Percentiles rank a stretch among this genome's conserved stretches.
These are phyloP conservation scores for Chamaecrista fasciculata DNA, from an alignment of 306 rosid genomes.

Conservation along the genomic window DNA sequence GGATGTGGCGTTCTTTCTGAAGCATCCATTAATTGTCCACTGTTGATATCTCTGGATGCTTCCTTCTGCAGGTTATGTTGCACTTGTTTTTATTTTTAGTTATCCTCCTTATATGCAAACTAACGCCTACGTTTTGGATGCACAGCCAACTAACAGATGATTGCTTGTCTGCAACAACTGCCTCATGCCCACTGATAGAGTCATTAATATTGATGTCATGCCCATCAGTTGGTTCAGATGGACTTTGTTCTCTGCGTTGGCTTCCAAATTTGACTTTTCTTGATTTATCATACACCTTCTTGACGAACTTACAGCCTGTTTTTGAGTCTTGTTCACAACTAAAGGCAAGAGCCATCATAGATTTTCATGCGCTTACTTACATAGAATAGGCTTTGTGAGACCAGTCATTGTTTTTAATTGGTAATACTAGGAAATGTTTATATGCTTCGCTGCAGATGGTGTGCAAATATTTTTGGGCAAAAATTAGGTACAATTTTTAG, in stretches of 20 bases:
- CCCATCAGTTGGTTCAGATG: conserved; percentile 79
- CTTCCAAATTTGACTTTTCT: conserved; percentile 71
- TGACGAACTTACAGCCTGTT: conserved; percentile 81
- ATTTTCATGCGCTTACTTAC: not conserved
- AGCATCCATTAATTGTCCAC: conserved; percentile 89
- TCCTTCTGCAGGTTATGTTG: conserved; percentile 87
- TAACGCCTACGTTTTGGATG: conserved; percentile 33
- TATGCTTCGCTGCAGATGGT: not conserved
- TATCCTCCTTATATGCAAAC: conserved; percentile 28
- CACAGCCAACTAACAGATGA: conserved; percentile 86
- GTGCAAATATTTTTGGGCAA: not conserved
- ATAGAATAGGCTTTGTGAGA: too few relatives aligned
- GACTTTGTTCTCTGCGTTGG: conserved; percentile 68
- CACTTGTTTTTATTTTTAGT: conserved; percentile 1
- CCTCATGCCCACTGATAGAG: conserved; percentile 80
- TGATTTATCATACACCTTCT: conserved; percentile 91
- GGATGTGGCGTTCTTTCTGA: conserved; percentile 94
- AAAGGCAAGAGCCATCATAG: conserved; percentile 48
- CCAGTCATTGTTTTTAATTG: not conserved
- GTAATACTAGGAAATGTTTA: not conserved
- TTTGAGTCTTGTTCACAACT: conserved; percentile 82
- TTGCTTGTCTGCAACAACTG: conserved; percentile 88
- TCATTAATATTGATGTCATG: conserved; percentile 93
- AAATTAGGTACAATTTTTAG: not conserved
- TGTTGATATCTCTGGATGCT: conserved; percentile 85